Evolutionary conservation across 2,329 filamentous ascomycete genomes (phyloP).

Genomic region (Colletotrichum falcatum): DNA sequence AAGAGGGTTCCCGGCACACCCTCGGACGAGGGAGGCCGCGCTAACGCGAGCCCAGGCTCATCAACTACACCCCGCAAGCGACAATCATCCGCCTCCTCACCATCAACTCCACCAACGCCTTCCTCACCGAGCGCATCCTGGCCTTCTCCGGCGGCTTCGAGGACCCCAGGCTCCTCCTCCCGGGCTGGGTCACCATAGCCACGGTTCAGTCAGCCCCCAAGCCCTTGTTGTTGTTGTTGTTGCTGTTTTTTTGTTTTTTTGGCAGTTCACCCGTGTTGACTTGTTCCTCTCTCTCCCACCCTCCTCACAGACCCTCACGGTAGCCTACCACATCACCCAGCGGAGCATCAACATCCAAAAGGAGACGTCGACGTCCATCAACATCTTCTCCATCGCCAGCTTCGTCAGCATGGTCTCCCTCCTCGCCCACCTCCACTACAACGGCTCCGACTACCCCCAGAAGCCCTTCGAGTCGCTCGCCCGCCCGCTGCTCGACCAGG

Average conservation of each 20-base stretch:
- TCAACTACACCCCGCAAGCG: slow-evolving; percentile 85
- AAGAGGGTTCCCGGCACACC: neutral
- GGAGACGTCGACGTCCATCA: slow-evolving; percentile 81
- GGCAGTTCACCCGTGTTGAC: too few species aligned
- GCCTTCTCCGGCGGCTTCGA: slow-evolving; percentile 77
- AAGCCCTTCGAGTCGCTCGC: slow-evolving; percentile 57
- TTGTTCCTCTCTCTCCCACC: slow-evolving; percentile 14
- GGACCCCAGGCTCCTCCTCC: slow-evolving; percentile 77
- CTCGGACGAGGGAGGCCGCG: neutral
- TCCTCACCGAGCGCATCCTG: slow-evolving; percentile 78
- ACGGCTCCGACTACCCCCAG: slow-evolving; percentile 70
- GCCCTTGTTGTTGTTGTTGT: too few species aligned
- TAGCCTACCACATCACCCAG: slow-evolving; percentile 81
- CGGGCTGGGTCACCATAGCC: slow-evolving; percentile 83
- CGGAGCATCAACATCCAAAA: slow-evolving; percentile 84
- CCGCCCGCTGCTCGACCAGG: slow-evolving; percentile 20
- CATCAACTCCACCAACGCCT: slow-evolving; percentile 79
- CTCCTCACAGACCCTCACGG: slow-evolving; percentile 70
- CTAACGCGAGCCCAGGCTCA: slow-evolving; percentile 67
- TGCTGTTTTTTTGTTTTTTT: neutral
- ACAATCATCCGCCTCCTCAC: slow-evolving; percentile 84
- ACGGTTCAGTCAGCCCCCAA: slow-evolving; percentile 63
- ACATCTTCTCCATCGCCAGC: slow-evolving; percentile 80
- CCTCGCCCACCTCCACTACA: slow-evolving; percentile 74
- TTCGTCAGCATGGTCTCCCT: slow-evolving; percentile 81